Evolutionary conservation across 768 basidiomycete species (phyloP).

Genomic region (Pisolithus orientalis): DNA sequence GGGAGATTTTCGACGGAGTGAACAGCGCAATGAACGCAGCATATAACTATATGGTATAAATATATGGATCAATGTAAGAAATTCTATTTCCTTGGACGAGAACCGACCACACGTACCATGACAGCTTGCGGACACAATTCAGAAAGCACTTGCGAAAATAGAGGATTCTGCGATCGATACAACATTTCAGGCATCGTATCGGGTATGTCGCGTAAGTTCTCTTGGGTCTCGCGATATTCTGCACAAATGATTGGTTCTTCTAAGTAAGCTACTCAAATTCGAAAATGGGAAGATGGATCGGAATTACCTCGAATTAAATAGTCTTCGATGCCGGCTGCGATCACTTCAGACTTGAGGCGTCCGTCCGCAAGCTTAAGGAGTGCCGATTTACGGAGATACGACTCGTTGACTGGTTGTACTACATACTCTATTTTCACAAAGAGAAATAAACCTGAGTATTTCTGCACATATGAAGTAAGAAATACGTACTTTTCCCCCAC

Average conservation of each 20-base stretch:
- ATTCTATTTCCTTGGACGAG: too few species aligned
- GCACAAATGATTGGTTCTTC: background rate
- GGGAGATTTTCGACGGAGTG: conserved; percentile 19
- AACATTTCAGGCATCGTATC: conserved; percentile 9
- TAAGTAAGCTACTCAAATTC: background rate
- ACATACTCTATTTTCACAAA: conserved; percentile 12
- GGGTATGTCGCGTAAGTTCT: conserved; percentile 13
- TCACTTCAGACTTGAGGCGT: conserved; percentile 16
- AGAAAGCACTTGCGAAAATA: conserved; percentile 4
- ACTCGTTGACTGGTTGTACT: conserved; percentile 8
- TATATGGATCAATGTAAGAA: too few species aligned
- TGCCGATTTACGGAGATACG: conserved; percentile 17
- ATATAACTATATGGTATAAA: conserved; percentile 15
- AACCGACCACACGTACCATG: conserved; percentile 5
- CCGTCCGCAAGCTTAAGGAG: conserved; percentile 6
- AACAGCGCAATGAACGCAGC: conserved; percentile 22
- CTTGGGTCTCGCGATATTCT: conserved; percentile 18
- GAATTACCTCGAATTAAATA: conserved; percentile 11
- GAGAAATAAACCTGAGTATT: background rate
- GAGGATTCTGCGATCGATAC: conserved; percentile 2
- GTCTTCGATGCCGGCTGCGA: conserved; percentile 13
- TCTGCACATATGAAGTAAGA: background rate
- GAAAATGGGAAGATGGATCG: background rate
- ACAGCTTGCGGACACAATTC: conserved; percentile 13
- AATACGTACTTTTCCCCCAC: conserved; percentile 17